These are phyloP conservation scores for Secale cereale DNA, from an alignment of 176 grass and related monocot species.

Conservation along the genomic window DNA sequence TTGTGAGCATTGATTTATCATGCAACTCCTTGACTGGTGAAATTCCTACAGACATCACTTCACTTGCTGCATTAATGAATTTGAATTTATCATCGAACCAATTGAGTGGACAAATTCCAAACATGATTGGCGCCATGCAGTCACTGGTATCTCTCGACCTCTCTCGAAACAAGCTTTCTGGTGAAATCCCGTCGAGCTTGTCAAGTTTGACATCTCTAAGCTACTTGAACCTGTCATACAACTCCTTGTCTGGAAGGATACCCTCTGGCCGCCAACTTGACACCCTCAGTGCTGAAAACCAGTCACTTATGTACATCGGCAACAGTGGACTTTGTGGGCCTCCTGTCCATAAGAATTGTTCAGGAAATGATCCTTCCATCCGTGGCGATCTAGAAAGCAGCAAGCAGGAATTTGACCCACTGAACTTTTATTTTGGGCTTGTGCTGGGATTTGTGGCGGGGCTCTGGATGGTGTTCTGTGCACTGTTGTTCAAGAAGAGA, in stretches of 20 bases:
- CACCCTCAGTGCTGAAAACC: not conserved
- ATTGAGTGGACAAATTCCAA: constrained; percentile 16
- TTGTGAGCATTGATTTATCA: constrained; percentile 25
- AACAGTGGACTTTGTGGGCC: too few relatives aligned
- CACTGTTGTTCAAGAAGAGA: constrained; percentile 19
- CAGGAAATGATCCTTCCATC: too few relatives aligned
- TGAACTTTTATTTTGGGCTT: not conserved
- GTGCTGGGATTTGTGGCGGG: constrained; percentile 22
- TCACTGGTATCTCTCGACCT: constrained; percentile 22
- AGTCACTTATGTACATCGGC: not conserved
- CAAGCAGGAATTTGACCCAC: too few relatives aligned
- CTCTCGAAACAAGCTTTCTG: too few relatives aligned
- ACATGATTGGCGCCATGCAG: constrained; percentile 9
- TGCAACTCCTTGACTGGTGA: constrained; percentile 21
- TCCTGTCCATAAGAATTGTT: too few relatives aligned
- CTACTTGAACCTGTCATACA: too few relatives aligned
- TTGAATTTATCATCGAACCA: constrained; percentile 36
- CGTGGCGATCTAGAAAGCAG: too few relatives aligned
- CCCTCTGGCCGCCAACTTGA: not conserved
- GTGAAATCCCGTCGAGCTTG: too few relatives aligned
- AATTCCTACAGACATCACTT: constrained; percentile 24
- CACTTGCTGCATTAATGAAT: not conserved
- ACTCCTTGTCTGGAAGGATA: too few relatives aligned
- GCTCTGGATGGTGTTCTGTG: constrained; percentile 24
- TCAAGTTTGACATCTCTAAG: too few relatives aligned